phyloP scores from a whole-genome alignment of 1,139 yeast species.

The Debaryomyces udenii region DNA sequence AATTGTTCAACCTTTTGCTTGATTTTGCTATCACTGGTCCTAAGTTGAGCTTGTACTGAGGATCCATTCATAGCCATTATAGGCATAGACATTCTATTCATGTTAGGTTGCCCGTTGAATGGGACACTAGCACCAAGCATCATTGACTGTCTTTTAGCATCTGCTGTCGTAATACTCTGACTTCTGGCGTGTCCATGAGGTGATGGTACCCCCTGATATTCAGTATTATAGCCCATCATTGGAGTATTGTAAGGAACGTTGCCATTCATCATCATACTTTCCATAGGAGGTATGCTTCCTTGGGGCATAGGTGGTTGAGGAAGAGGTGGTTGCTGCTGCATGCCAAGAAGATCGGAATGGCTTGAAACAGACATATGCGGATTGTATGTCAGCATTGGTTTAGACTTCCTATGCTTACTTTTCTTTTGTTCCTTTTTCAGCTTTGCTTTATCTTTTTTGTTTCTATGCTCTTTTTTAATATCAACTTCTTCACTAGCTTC shows the following conservation, averaged over 20 bases:
- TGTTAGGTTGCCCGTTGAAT: constrained; percentile 7
- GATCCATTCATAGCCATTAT: constrained; percentile 3
- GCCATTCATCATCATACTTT: constrained; percentile 12
- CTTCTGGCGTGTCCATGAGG: constrained; percentile 14
- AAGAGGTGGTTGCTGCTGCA: neutral
- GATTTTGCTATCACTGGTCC: constrained; percentile 26
- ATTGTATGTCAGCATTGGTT: neutral
- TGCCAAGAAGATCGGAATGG: neutral
- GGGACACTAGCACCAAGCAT: constrained; percentile 2
- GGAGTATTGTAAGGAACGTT: constrained; percentile 20
- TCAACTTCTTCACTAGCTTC: neutral
- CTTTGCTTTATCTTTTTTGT: constrained; percentile 2
- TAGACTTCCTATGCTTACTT: constrained; percentile 1
- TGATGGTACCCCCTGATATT: constrained; percentile 16
- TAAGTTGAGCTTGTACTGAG: constrained; percentile 10
- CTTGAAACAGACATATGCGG: constrained; percentile 2
- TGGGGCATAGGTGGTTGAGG: constrained; percentile 14
- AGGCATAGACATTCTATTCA: constrained; percentile 9
- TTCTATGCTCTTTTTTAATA: neutral
- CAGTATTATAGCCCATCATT: constrained; percentile 27
- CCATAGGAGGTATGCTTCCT: constrained; percentile 10
- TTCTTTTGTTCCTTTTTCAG: neutral
- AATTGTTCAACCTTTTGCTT: constrained; percentile 41
- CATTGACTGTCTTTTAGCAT: constrained; percentile 26
- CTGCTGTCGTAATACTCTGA: constrained; percentile 25